A percentile compares a stretch with the other conserved stretches of the same genome.
phyloP scores from a whole-genome alignment of 2,329 filamentous ascomycete species.

The Colletotrichum siamense region DNA sequence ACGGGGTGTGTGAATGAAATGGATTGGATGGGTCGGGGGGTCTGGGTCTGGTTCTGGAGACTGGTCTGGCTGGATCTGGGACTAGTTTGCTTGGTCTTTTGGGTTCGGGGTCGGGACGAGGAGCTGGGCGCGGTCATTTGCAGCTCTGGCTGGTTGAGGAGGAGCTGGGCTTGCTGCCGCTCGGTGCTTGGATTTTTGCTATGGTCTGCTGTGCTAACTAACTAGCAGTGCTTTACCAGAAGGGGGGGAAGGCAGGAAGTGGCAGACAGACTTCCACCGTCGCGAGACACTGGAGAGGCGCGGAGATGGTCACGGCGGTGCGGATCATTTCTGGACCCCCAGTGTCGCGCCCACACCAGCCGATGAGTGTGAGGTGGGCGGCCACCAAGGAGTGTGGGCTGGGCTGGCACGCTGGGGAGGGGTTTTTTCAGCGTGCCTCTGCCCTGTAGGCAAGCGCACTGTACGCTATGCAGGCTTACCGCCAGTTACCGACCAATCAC shows the following conservation, averaged over 20 bases:
- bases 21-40: neutral
- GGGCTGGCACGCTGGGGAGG: neutral
- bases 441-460: neutral
- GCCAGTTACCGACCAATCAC: neutral
- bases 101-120: neutral
- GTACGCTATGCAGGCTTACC: neutral
- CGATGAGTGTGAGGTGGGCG: neutral
- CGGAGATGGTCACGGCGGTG: conserved; percentile 10
- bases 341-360: conserved; percentile 4
- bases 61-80: neutral
- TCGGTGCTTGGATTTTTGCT: conserved; percentile 2
- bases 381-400: neutral
- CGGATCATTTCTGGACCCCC: conserved; percentile 16
- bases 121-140: conserved; percentile 12
- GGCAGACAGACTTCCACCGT: neutral
- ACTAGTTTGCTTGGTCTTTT: neutral
- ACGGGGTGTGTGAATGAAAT: neutral
- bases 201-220: neutral
- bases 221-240: neutral
- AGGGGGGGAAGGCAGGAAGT: neutral
- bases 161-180: neutral
- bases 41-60: neutral
- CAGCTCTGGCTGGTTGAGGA: neutral
- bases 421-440: neutral
- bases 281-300: neutral